Evolutionary conservation across 176 grass and related monocot genomes (phyloP).

Genomic region (Coix lacrymajobi): DNA sequence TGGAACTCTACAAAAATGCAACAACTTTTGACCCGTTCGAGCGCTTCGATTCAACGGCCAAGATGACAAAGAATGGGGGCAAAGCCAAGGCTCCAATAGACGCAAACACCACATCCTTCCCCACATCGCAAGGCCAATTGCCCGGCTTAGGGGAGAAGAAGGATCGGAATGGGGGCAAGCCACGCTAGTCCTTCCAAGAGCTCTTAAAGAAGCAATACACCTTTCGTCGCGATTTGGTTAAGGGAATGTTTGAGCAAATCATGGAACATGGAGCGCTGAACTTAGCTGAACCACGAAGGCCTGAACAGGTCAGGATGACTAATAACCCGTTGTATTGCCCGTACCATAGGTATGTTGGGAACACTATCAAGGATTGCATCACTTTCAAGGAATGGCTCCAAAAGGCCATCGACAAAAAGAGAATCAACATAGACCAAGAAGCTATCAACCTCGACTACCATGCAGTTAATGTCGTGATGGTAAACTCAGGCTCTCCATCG

Average conservation of each 20-base stretch:
- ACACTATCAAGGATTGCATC: too few species aligned
- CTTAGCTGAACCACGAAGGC: not conserved
- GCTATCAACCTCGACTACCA: not conserved
- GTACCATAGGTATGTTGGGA: too few species aligned
- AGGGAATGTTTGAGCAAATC: not conserved
- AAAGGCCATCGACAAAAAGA: not conserved
- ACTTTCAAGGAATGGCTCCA: not conserved
- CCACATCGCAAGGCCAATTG: not conserved
- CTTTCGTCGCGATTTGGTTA: too few species aligned
- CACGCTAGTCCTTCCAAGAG: not conserved
- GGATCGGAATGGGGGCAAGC: not conserved
- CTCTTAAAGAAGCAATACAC: not conserved
- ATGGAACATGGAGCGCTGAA: not conserved
- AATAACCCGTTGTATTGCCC: too few species aligned
- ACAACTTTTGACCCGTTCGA: too few species aligned
- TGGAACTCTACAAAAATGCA: too few species aligned
- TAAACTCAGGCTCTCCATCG: not conserved
- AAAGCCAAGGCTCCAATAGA: too few species aligned
- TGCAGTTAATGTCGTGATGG: not conserved
- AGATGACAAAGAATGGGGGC: too few species aligned
- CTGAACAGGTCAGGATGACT: not conserved
- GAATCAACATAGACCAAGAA: not conserved
- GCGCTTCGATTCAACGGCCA: too few species aligned
- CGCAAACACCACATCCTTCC: too few species aligned
- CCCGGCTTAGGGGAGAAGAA: fast-evolving